Base-by-base conservation (phyloP, 1,284 basidiomycete genomes). In the Porodaedalea pini region DNA sequence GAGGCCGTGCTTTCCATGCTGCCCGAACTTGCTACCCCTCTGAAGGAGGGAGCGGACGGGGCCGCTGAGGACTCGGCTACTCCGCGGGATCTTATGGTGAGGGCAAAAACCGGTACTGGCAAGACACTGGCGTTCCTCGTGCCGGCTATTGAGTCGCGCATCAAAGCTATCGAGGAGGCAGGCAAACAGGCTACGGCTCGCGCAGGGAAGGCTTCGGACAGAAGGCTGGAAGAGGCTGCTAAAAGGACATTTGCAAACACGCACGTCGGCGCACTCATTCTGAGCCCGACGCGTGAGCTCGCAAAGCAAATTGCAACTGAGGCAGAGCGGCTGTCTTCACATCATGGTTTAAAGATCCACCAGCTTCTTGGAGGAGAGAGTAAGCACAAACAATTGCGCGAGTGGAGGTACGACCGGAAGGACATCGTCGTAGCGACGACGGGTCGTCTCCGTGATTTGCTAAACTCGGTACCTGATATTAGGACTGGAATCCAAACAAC, bases 361-460 rank as follows among this genome's bases (percentile, higher is more conserved):
- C 71, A 95, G 5, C 81, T 98, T 51, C 85, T 92, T 50, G 96
- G 95, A 23, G 96, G 95, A 3, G 77, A 80, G 45, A 82, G 79
- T 67, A 89, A 87, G 66, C 63, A 76, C 2, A 62, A 58, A 15
- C 93, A 97, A 72, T 71, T 93, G 66, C 76, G 80, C 7, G 78
- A 85, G 8, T 95, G 85, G 80, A 75, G 75, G 63, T 70, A 71
- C 15, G 79, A 83, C 2, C 73, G 86, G 36, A 82, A 86, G 63
- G 95, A 98, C 68, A 85, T 98, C 54, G 83, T 98, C 36, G 94
- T 99, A 32, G 90, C 89, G 0, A 99, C 97, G 0, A 94, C 96
- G 11, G 96, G 97, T 43, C 84, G 97, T 48, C 72, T 98, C 57
- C 79, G 85, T 60, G 96, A 98, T 71, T 67, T 97, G 50, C 69